Percentiles rank a stretch among this genome's conserved stretches.
These are phyloP conservation scores for Exophiala sp. DNA, from an alignment of 2,329 filamentous ascomycete species.

Conservation along the genomic window DNA sequence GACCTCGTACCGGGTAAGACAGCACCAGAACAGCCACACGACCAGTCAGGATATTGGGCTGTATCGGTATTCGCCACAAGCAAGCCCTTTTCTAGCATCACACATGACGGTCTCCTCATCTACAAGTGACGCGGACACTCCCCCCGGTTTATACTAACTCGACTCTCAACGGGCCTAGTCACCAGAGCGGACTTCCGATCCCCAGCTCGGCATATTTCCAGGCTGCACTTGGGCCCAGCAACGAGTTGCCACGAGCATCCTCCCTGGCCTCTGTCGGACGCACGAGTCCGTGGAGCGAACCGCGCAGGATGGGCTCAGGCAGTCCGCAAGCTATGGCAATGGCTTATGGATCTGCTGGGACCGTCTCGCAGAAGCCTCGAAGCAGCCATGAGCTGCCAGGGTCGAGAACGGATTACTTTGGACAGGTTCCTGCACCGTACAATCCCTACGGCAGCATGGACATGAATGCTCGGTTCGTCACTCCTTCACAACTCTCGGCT, in stretches of 20 bases:
- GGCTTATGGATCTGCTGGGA: slow-evolving; percentile 16
- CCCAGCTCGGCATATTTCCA: slow-evolving; percentile 35
- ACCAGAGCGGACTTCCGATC: slow-evolving; percentile 31
- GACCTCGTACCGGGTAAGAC: slow-evolving; percentile 60
- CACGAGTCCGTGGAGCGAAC: slow-evolving; percentile 29
- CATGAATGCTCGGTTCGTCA: slow-evolving; percentile 30
- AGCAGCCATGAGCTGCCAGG: slow-evolving; percentile 19
- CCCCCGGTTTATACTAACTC: slow-evolving; percentile 37
- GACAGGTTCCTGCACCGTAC: slow-evolving; percentile 23
- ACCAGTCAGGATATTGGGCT: slow-evolving; percentile 9
- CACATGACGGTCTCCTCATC: slow-evolving; percentile 18
- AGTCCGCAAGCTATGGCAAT: slow-evolving; percentile 22
- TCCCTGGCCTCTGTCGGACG: slow-evolving; percentile 28
- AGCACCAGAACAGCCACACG: slow-evolving; percentile 44
- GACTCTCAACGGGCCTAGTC: slow-evolving; percentile 37
- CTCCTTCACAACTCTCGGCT: slow-evolving; percentile 28
- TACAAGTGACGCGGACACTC: slow-evolving; percentile 11
- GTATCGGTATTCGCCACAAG: slow-evolving; percentile 26
- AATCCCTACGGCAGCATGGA: slow-evolving; percentile 25
- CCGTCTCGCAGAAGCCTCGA: slow-evolving; percentile 9
- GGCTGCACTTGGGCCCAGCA: slow-evolving; percentile 7
- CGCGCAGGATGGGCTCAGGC: slow-evolving; percentile 11
- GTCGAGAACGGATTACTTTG: slow-evolving; percentile 27
- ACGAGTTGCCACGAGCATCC: slow-evolving; percentile 34
- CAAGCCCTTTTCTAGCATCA: slow-evolving; percentile 21